Percentiles rank a stretch among this genome's conserved stretches.
Conservation (phyloP, 805 yeast species). For the Nakazawaea ishiwadae region DNA sequence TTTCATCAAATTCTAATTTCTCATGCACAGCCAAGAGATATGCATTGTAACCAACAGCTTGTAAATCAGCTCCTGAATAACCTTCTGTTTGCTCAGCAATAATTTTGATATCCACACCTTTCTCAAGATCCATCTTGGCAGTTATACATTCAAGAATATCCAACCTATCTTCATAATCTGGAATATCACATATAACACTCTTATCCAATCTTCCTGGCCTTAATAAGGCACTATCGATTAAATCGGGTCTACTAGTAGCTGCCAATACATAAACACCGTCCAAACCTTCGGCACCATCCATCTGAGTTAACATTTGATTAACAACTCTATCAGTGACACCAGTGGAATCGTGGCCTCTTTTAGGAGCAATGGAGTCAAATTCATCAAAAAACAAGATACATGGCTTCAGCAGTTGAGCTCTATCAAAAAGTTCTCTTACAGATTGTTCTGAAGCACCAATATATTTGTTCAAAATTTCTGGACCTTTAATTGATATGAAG, state of each 20-base stretch:
- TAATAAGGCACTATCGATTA: constrained; percentile 88
- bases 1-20: constrained; percentile 47
- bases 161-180: constrained; percentile 60
- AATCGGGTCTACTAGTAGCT: constrained; percentile 93
- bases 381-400: constrained; percentile 92
- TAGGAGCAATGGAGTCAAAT: constrained; percentile 95
- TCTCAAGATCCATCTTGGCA: constrained; percentile 53
- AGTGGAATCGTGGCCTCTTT: constrained; percentile 95
- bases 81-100: constrained; percentile 66
- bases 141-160: constrained; percentile 64
- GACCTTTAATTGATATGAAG: constrained; percentile 91
- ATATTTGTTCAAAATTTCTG: constrained; percentile 90
- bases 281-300: constrained; percentile 98
- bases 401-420: constrained; percentile 94
- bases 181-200: constrained; percentile 86
- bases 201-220: constrained; percentile 97
- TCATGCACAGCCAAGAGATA: constrained; percentile 81
- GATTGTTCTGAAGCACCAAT: constrained; percentile 97
- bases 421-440: constrained; percentile 86
- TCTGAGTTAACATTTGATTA: constrained; percentile 92
- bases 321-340: constrained; percentile 98
- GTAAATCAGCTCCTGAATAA: constrained; percentile 92
- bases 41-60: constrained; percentile 88
- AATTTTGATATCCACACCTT: constrained; percentile 44
- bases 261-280: constrained; percentile 97